These are phyloP conservation scores for Phylloporus sp. DNA, from an alignment of 768 basidiomycete species.

Conservation along the genomic window DNA sequence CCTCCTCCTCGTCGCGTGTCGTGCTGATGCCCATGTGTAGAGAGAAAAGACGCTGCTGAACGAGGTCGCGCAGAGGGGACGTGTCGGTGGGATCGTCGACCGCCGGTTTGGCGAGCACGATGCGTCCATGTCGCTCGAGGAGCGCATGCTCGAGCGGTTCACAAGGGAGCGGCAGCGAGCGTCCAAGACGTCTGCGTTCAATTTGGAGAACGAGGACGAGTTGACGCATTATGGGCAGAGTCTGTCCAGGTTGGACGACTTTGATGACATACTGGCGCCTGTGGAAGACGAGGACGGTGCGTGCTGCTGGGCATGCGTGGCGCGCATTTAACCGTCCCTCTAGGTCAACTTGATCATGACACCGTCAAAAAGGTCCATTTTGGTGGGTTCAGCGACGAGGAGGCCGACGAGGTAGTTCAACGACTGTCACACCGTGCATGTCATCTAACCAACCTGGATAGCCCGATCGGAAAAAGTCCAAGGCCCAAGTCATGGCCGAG, in stretches of 20 bases:
- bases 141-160: conserved; percentile 95
- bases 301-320: conserved; percentile 1
- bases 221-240: conserved; percentile 91
- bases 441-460: conserved; percentile 28
- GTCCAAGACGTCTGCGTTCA: conserved; percentile 76
- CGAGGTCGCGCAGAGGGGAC: conserved; percentile 77
- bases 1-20: not conserved
- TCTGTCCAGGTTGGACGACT: conserved; percentile 80
- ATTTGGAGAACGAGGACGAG: conserved; percentile 88
- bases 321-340: conserved; percentile 1
- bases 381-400: conserved; percentile 76
- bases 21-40: conserved; percentile 39
- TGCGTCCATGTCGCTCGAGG: conserved; percentile 88
- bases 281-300: conserved; percentile 48
- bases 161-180: conserved; percentile 82
- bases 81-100: conserved; percentile 87
- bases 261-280: conserved; percentile 57
- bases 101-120: conserved; percentile 96
- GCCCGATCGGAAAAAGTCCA: conserved; percentile 84
- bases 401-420: conserved; percentile 44
- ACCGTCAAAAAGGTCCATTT: conserved; percentile 74
- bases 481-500: conserved; percentile 96
- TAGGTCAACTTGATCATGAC: conserved; percentile 66
- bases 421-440: not conserved
- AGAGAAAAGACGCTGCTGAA: conserved; percentile 85